A percentile compares a stretch with the other conserved stretches of the same genome.
Conservation (phyloP, 495 filamentous ascomycete species). For the Tuber brumale region DNA sequence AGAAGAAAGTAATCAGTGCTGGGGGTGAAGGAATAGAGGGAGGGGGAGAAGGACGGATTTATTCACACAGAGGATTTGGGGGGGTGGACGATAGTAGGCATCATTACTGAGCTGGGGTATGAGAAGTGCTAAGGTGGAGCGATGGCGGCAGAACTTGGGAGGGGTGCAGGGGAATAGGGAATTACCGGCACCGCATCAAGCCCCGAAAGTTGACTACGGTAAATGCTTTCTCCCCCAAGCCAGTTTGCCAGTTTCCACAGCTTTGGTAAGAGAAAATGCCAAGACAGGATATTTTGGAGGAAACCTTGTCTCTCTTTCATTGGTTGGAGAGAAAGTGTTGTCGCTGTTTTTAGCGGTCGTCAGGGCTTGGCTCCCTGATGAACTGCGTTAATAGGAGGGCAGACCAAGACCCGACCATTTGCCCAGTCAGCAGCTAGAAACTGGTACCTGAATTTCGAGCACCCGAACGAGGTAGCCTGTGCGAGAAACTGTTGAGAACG, state of each 20-base stretch:
- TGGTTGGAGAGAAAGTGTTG: not conserved
- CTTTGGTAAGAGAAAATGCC: not conserved
- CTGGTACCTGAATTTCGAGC: not conserved
- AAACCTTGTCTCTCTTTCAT: not conserved
- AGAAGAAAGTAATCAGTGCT: not conserved
- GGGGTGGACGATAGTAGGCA: not conserved
- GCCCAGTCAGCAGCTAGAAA: not conserved
- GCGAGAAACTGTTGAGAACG: constrained; percentile 1
- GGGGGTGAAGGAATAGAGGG: not conserved
- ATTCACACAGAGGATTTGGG: not conserved
- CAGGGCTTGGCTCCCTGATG: not conserved
- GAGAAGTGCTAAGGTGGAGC: not conserved
- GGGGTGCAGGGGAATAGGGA: not conserved
- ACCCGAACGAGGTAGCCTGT: not conserved
- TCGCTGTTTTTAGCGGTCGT: not conserved
- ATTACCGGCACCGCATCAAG: not conserved
- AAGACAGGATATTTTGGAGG: not conserved
- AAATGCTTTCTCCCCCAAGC: too few relatives aligned
- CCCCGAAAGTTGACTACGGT: not conserved
- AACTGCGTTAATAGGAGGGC: not conserved
- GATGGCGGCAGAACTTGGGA: not conserved
- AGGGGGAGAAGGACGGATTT: not conserved
- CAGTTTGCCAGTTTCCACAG: not conserved
- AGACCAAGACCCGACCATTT: not conserved
- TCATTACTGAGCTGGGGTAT: not conserved